Evolutionary conservation across 2,329 filamentous ascomycete genomes (phyloP).

Genomic region (Penicillium palitans): DNA sequence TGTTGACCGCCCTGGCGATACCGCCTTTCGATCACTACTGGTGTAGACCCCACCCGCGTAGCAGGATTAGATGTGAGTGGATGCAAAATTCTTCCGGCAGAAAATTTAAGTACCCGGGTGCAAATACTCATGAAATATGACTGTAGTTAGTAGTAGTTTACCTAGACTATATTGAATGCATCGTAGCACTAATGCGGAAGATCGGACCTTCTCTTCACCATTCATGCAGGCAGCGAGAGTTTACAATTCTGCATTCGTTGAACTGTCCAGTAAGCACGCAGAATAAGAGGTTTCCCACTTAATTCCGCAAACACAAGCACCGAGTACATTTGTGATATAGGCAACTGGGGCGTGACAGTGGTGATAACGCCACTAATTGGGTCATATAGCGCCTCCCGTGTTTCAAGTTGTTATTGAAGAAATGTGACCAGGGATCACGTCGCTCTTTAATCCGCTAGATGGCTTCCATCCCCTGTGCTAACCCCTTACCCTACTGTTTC

Average conservation of each 20-base stretch:
- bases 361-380: background rate
- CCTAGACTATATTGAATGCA: background rate
- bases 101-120: no score
- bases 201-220: background rate
- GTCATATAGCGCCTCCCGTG: background rate
- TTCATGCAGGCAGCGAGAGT: background rate
- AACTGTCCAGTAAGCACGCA: background rate
- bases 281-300: background rate
- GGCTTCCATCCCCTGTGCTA: background rate
- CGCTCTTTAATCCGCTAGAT: background rate
- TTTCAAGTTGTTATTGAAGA: slow-evolving; percentile 8
- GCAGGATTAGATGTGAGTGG: no score
- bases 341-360: background rate
- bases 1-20: no score
- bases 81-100: no score
- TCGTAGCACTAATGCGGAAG: background rate
- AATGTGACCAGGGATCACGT: background rate
- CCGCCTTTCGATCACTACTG: no score
- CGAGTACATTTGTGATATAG: background rate
- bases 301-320: background rate
- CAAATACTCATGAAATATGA: no score
- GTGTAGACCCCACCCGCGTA: no score
- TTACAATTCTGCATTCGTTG: background rate
- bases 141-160: background rate
- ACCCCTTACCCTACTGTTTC: background rate